Percentiles rank a stretch among this genome's conserved stretches.
These are phyloP conservation scores for Cladosporium sp. DNA, from an alignment of 2,329 filamentous ascomycete genomes.

Conservation along the genomic window DNA sequence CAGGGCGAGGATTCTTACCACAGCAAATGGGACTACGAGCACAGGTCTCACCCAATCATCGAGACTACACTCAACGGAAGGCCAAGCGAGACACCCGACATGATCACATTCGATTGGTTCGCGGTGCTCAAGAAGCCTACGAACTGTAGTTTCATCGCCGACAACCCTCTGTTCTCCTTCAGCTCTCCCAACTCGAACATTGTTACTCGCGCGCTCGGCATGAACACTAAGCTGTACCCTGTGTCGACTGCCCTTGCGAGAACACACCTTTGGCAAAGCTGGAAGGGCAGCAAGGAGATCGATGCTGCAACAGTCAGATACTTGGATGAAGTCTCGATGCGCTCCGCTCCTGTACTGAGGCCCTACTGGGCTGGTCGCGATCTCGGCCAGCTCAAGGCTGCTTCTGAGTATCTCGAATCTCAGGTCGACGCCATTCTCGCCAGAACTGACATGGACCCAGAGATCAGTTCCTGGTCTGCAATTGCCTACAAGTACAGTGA, in stretches of 20 bases:
- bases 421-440: slow-evolving; percentile 55
- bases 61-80: slow-evolving; percentile 52
- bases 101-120: slow-evolving; percentile 53
- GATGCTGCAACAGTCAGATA: slow-evolving; percentile 44
- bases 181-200: slow-evolving; percentile 41
- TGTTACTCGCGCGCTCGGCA: slow-evolving; percentile 39
- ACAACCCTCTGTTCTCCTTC: slow-evolving; percentile 56
- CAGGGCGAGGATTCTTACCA: slow-evolving; percentile 56
- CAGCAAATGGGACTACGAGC: slow-evolving; percentile 47
- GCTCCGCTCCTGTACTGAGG: slow-evolving; percentile 39
- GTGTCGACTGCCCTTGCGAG: slow-evolving; percentile 43
- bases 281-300: slow-evolving; percentile 44
- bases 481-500: slow-evolving; percentile 55
- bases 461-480: slow-evolving; percentile 56
- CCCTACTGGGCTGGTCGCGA: slow-evolving; percentile 44
- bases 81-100: slow-evolving; percentile 54
- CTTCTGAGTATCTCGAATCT: slow-evolving; percentile 39
- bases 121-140: slow-evolving; percentile 44
- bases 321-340: slow-evolving; percentile 44
- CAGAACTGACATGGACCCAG: slow-evolving; percentile 53
- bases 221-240: slow-evolving; percentile 43
- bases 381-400: slow-evolving; percentile 38
- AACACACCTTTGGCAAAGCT: slow-evolving; percentile 45
- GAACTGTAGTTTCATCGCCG: slow-evolving; percentile 45
- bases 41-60: slow-evolving; percentile 44